These are phyloP conservation scores for Xerocomus amazonicus DNA, from an alignment of 1,284 basidiomycete species.

Conservation along the genomic window DNA sequence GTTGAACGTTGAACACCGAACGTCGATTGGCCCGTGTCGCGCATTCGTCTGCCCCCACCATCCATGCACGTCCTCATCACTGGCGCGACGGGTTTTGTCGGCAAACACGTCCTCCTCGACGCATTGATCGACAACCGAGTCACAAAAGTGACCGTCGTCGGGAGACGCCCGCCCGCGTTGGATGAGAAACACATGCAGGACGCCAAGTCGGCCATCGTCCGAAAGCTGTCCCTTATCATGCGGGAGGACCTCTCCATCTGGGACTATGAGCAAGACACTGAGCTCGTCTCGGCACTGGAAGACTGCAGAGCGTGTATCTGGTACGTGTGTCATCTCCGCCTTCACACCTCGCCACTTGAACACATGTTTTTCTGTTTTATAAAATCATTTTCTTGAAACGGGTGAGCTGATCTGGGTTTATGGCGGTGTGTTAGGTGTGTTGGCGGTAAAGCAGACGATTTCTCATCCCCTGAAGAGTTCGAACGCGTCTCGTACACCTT, in stretches of 20 bases:
- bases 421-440: slow-evolving; percentile 19
- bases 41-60: no score
- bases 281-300: slow-evolving; percentile 19
- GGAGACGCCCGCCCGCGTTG: slow-evolving; percentile 22
- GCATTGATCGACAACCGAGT: slow-evolving; percentile 21
- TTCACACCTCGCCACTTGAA: background rate
- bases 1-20: no score
- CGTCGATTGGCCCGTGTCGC: background rate
- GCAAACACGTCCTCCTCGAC: slow-evolving; percentile 19
- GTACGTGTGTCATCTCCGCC: slow-evolving; percentile 5
- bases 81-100: slow-evolving; percentile 29
- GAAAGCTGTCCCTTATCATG: slow-evolving; percentile 23
- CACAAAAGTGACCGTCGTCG: slow-evolving; percentile 26
- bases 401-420: slow-evolving; percentile 1
- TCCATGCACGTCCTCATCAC: slow-evolving; percentile 27
- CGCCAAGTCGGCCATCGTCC: slow-evolving; percentile 15
- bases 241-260: slow-evolving; percentile 27
- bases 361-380: background rate
- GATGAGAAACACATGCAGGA: slow-evolving; percentile 17
- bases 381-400: background rate
- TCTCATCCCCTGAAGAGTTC: slow-evolving; percentile 21
- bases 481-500: slow-evolving; percentile 27
- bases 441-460: slow-evolving; percentile 23
- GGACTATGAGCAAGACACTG: slow-evolving; percentile 24
- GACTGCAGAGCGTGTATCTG: slow-evolving; percentile 29